phyloP scores from a whole-genome alignment of 2,329 filamentous ascomycete species.

The Talaromyces marneffei region DNA sequence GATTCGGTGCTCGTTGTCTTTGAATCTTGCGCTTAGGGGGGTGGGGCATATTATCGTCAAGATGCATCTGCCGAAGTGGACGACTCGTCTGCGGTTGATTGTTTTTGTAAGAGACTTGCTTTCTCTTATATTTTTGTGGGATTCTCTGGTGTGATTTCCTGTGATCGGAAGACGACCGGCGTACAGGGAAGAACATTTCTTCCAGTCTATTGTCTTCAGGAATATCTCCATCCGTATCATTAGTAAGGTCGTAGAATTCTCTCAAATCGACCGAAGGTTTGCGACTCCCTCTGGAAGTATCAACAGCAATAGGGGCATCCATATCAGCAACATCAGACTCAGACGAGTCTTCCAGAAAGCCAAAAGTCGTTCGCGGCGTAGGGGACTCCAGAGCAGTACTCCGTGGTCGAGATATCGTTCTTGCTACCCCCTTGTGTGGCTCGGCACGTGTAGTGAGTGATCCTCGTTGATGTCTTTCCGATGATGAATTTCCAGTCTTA shows the following conservation, averaged over 20 bases:
- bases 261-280: slow-evolving; percentile 18
- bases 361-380: slow-evolving; percentile 15
- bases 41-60: slow-evolving; percentile 30
- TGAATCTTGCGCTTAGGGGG: slow-evolving; percentile 21
- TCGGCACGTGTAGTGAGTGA: slow-evolving; percentile 17
- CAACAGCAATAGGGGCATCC: not conserved
- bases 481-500: slow-evolving; percentile 16
- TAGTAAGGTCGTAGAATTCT: slow-evolving; percentile 20
- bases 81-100: slow-evolving; percentile 18
- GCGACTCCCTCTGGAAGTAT: slow-evolving; percentile 12
- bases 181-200: slow-evolving; percentile 32
- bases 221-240: slow-evolving; percentile 28
- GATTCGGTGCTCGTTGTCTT: slow-evolving; percentile 21
- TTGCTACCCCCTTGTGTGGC: slow-evolving; percentile 30
- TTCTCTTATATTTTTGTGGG: not conserved
- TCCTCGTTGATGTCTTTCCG: slow-evolving; percentile 19
- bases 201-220: slow-evolving; percentile 40
- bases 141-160: slow-evolving; percentile 10
- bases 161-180: slow-evolving; percentile 18
- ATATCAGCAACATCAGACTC: slow-evolving; percentile 23
- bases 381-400: slow-evolving; percentile 16
- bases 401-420: slow-evolving; percentile 25
- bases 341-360: slow-evolving; percentile 25
- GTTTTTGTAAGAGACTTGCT: not conserved
- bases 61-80: slow-evolving; percentile 28